Evolutionary conservation across 148 eudicot genomes (phyloP).

Genomic region (Dianthus caryophyllus): DNA sequence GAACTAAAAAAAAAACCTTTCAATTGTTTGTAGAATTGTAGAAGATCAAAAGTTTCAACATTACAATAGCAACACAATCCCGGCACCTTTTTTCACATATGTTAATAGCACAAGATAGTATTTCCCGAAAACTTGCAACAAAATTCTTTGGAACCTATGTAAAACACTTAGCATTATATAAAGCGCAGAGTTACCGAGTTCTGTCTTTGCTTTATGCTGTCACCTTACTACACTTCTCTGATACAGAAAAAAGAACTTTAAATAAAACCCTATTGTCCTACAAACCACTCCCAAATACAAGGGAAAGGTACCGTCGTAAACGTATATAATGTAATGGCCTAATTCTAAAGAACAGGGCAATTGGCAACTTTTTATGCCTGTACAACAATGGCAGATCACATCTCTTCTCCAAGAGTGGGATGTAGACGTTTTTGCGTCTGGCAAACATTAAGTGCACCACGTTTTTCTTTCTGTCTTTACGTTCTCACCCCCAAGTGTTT

Average conservation of each 20-base stretch:
- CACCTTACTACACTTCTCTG: too few species aligned
- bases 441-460: not conserved
- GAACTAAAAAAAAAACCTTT: too few species aligned
- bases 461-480: not conserved
- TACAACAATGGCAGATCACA: not conserved
- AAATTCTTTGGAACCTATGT: too few species aligned
- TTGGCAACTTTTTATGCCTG: conserved; percentile 1
- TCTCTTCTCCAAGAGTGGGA: not conserved
- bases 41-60: not conserved
- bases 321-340: not conserved
- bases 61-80: not conserved
- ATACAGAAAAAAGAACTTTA: too few species aligned
- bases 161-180: too few species aligned
- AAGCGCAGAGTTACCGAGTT: too few species aligned
- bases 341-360: conserved; percentile 13
- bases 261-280: not conserved
- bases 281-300: not conserved
- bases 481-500: not conserved
- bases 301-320: too few species aligned
- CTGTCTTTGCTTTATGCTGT: too few species aligned
- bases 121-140: too few species aligned
- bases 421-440: not conserved
- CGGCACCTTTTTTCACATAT: too few species aligned
- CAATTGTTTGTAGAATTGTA: too few species aligned
- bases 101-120: too few species aligned